Conservation (phyloP, 768 basidiomycete genomes). For the Hemileccinum rubropunctum region DNA sequence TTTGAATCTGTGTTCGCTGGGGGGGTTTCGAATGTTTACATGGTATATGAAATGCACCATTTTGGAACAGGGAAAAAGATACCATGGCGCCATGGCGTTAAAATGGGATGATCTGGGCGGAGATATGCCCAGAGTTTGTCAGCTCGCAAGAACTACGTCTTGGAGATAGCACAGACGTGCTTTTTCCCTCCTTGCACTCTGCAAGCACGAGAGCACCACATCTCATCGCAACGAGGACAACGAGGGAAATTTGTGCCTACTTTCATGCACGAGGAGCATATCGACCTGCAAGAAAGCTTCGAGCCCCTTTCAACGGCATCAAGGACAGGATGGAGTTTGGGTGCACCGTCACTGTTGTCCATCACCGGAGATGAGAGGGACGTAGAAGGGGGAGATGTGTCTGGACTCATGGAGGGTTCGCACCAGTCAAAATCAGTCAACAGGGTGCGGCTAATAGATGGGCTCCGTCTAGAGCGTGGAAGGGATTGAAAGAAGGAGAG, state of each 20-base stretch:
- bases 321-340: constrained; percentile 42
- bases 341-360: constrained; percentile 5
- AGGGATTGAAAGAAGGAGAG: constrained; percentile 19
- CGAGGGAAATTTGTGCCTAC: constrained; percentile 55
- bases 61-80: too few relatives aligned
- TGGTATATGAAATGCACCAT: background rate
- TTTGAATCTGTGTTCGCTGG: background rate
- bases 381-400: constrained; percentile 4
- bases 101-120: background rate
- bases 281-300: constrained; percentile 40
- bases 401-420: constrained; percentile 9
- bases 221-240: constrained; percentile 56
- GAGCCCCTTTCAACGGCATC: constrained; percentile 52
- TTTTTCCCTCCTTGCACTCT: constrained; percentile 50
- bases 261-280: constrained; percentile 54
- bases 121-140: background rate
- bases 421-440: constrained; percentile 23
- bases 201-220: constrained; percentile 66
- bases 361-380: constrained; percentile 19
- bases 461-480: constrained; percentile 23
- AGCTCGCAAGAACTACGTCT: constrained; percentile 7
- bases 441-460: constrained; percentile 44
- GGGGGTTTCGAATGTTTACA: background rate
- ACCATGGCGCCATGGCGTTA: too few relatives aligned
- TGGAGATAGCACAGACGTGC: constrained; percentile 41